phyloP scores from a whole-genome alignment of 371 early-diverging fungal species.

The Saksenaea vasiformis region DNA sequence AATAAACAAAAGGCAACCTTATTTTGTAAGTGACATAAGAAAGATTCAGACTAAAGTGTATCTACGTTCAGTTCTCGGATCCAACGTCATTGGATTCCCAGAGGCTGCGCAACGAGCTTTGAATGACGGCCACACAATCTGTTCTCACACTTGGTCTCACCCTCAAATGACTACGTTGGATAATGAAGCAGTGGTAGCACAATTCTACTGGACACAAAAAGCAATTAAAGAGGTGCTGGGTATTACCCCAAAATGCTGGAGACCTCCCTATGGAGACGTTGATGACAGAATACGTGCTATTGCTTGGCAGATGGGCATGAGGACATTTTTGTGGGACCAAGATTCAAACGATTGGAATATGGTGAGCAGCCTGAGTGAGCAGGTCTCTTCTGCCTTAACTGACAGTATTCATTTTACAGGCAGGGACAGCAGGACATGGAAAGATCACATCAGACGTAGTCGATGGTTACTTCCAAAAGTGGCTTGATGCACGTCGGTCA shows the following conservation, averaged over 20 bases:
- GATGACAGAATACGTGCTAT: conserved; percentile 58
- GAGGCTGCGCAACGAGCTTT: conserved; percentile 40
- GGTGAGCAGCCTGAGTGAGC: conserved; percentile 9
- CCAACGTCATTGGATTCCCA: conserved; percentile 36
- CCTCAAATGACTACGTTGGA: conserved; percentile 53
- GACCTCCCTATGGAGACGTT: conserved; percentile 59
- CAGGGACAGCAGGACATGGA: conserved; percentile 30
- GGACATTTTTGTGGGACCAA: conserved; percentile 42
- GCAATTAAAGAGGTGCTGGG: conserved; percentile 60
- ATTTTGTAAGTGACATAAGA: conserved; percentile 19
- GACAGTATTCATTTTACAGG: conserved; percentile 9
- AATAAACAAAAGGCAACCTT: conserved; percentile 38
- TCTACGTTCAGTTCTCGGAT: conserved; percentile 31
- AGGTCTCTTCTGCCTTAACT: conserved; percentile 4
- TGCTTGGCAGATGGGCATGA: conserved; percentile 55
- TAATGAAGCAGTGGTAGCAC: conserved; percentile 59
- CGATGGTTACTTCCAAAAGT: conserved; percentile 37
- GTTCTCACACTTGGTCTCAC: conserved; percentile 63
- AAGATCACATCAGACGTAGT: conserved; percentile 26
- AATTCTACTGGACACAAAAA: conserved; percentile 53
- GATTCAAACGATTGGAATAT: conserved; percentile 43
- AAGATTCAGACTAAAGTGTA: not conserved
- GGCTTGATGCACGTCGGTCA: conserved; percentile 31
- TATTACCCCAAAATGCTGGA: conserved; percentile 57
- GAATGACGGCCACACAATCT: conserved; percentile 39